Percentiles rank a stretch among this genome's conserved stretches.
These are phyloP conservation scores for Solanum dulcamara DNA, from an alignment of 257 asterid genomes.

Conservation along the genomic window DNA sequence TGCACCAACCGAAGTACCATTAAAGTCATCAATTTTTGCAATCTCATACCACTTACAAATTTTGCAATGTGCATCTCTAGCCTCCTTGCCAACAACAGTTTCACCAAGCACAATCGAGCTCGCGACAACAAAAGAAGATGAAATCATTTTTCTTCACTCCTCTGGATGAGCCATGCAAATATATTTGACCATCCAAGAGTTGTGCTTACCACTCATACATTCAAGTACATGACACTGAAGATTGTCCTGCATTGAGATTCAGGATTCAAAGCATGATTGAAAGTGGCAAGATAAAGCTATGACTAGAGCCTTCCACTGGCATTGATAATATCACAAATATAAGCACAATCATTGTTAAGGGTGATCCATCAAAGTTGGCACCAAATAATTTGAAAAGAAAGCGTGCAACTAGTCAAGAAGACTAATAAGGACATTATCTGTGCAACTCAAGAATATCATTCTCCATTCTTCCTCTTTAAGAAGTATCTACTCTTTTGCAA, in stretches of 20 bases:
- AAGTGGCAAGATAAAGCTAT: background rate
- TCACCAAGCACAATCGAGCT: background rate
- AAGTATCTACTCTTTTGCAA: background rate
- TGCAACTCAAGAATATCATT: background rate
- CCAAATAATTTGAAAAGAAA: background rate
- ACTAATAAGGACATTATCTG: background rate
- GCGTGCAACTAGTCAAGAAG: background rate
- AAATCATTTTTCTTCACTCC: background rate
- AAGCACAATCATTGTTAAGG: background rate
- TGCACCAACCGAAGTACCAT: background rate
- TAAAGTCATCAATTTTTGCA: background rate
- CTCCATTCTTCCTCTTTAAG: background rate
- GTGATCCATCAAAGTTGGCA: background rate
- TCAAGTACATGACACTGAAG: background rate
- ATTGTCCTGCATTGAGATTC: background rate
- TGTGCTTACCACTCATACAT: background rate
- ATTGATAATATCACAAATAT: background rate
- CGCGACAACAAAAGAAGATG: background rate
- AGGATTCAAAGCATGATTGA: background rate
- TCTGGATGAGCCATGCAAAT: background rate
- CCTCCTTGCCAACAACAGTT: background rate
- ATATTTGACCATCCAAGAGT: background rate
- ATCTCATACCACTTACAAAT: background rate
- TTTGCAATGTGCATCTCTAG: background rate
- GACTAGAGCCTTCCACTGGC: background rate